Base-by-base conservation (phyloP, 2,329 filamentous ascomycete genomes). In the Colletotrichum kahawae region DNA sequence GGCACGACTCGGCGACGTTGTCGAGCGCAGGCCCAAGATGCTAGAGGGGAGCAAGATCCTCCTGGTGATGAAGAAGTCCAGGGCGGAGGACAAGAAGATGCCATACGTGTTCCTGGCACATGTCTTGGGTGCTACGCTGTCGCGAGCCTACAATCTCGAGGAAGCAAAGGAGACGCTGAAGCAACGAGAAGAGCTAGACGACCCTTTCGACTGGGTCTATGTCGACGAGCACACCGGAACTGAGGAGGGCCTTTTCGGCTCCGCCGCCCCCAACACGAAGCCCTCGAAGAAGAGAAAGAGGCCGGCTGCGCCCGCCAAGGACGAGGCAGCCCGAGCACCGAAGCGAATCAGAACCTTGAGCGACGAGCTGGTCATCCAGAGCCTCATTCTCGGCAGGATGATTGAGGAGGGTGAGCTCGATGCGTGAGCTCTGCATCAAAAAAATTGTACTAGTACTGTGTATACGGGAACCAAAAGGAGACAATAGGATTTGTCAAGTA, bases 301-400 rank as follows among this genome's bases (percentile, higher is more conserved):
- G 77, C 73, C 76, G 72, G 69, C 78, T 24, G 76, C 79, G 9
- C 65, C 70, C 2, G 74, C 78, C 27, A 75, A 63, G 5, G 66
- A 73, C 7, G 68, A 79, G 5, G 81, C 82, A 12, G 80, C 75
- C 33, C 81, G 85, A 18, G 80, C 85, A 57, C 85, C 88, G 14
- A 87, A 89, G 79, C 89, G 84, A 75, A 87, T 95, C 48, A 90
- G 89, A 77, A 89, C 97, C 59, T 90, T 98, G 67, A 93, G 93
- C 71, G 93, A 97, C 82, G 96, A 98, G 84, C 92, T 96, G 81
- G 92, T 98, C 27, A 93, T 98, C 70, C 96, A 99, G 87, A 98
- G 95, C 83, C 86, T 98, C 74, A 98, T 99, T 77, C 83, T 98
- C 66, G 96, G 96, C 1, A 91, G 92, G 76, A 85, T 98, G 78